Conservation (phyloP, 306 rosid genomes). For the Astragalus membranaceus region DNA sequence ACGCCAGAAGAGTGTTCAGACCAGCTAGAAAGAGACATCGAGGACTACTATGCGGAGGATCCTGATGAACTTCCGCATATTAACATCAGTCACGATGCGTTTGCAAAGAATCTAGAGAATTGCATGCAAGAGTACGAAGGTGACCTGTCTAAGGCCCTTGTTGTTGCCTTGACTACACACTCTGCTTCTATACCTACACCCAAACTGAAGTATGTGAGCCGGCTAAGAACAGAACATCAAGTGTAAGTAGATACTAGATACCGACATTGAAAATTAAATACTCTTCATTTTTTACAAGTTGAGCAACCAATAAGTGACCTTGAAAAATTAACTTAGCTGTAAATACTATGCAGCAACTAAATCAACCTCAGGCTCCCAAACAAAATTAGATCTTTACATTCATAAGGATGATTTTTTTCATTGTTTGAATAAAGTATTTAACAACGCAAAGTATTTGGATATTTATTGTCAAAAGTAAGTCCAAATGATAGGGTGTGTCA, state of each 20-base stretch:
- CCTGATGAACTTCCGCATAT: constrained; percentile 62
- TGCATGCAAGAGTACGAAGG: constrained; percentile 46
- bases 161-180: constrained; percentile 58
- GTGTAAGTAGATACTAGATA: constrained; percentile 58
- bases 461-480: neutral
- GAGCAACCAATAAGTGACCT: constrained; percentile 4
- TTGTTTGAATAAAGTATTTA: neutral
- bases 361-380: constrained; percentile 11
- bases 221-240: constrained; percentile 90
- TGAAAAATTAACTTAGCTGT: neutral
- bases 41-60: constrained; percentile 57
- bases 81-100: constrained; percentile 38
- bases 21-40: constrained; percentile 61
- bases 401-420: neutral
- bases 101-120: constrained; percentile 35
- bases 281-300: neutral
- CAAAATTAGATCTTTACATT: neutral
- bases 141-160: constrained; percentile 78
- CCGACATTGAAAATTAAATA: neutral
- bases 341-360: neutral
- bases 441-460: constrained; percentile 1
- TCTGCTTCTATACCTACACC: constrained; percentile 64
- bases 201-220: constrained; percentile 73
- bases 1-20: constrained; percentile 67
- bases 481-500: constrained; percentile 3